These are phyloP conservation scores for Spinacia oleracea DNA, from an alignment of 179 eudicot genomes.

Conservation along the genomic window DNA sequence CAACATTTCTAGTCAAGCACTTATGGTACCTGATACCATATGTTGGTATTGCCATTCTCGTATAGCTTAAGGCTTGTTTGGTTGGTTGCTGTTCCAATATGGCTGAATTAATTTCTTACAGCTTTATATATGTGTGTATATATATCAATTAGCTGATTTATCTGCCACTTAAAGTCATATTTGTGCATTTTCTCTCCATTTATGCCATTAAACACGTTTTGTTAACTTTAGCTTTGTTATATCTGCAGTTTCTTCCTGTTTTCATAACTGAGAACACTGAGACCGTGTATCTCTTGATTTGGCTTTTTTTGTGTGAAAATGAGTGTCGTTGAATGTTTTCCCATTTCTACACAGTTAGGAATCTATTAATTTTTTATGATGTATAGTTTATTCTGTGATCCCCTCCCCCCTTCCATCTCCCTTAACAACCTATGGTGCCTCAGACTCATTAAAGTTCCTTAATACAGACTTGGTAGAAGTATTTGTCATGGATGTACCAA, in stretches of 20 bases:
- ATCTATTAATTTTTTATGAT: neutral
- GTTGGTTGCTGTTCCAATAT: constrained; percentile 19
- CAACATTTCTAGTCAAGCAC: constrained; percentile 75
- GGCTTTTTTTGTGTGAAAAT: neutral
- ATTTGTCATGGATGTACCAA: neutral
- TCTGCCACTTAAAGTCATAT: neutral
- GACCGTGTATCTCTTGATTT: neutral
- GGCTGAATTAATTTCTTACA: constrained; percentile 16
- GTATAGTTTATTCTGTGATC: neutral
- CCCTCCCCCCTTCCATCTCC: no score
- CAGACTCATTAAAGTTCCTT: neutral
- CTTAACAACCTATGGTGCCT: neutral
- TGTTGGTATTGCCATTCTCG: constrained; percentile 38
- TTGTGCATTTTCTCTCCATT: constrained; percentile 1
- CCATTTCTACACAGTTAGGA: neutral
- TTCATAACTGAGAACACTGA: neutral
- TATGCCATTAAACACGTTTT: neutral
- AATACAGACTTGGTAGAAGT: neutral
- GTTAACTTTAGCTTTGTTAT: neutral
- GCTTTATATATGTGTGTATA: neutral
- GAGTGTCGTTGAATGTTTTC: neutral
- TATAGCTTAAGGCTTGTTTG: constrained; percentile 30
- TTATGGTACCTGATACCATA: constrained; percentile 79
- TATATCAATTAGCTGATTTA: neutral
- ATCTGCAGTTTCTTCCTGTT: neutral